phyloP scores from a whole-genome alignment of 1,284 basidiomycete genomes.

The Pterula multifida region DNA sequence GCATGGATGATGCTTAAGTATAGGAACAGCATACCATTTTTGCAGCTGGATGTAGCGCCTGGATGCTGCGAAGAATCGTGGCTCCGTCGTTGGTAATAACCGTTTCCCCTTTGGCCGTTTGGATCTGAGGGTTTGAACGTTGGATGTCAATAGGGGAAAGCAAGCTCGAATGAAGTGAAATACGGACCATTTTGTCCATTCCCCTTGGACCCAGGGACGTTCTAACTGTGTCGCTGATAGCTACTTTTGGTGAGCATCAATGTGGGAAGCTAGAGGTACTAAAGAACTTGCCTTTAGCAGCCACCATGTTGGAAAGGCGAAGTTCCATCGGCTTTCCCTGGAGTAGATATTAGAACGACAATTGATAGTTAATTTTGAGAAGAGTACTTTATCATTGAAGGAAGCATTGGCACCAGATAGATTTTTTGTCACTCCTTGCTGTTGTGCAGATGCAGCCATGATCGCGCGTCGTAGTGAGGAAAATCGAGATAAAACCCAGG shows the following conservation, averaged over 20 bases:
- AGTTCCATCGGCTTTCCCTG: conserved; percentile 91
- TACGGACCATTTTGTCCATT: conserved; percentile 98
- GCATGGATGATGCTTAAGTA: neutral
- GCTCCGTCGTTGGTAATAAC: conserved; percentile 99
- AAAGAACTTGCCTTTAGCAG: conserved; percentile 69
- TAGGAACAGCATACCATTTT: conserved; percentile 62
- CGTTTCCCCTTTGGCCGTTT: conserved; percentile 93
- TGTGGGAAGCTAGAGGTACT: neutral
- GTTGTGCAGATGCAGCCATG: conserved; percentile 31
- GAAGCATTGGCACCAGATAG: conserved; percentile 52
- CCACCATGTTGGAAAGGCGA: conserved; percentile 89
- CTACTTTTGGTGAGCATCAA: conserved; percentile 28
- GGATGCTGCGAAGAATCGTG: conserved; percentile 95
- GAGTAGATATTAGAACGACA: conserved; percentile 20
- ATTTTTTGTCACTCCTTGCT: conserved; percentile 22
- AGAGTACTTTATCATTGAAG: conserved; percentile 70
- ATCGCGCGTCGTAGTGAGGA: conserved; percentile 3
- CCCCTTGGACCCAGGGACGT: conserved; percentile 96
- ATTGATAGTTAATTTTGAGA: conserved; percentile 8
- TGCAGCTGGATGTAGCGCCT: conserved; percentile 95
- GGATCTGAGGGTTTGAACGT: conserved; percentile 73
- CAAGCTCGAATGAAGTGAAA: no score
- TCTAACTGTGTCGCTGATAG: conserved; percentile 94
- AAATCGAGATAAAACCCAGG: neutral
- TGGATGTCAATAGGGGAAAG: no score